Percentiles rank a stretch among this genome's conserved stretches.
phyloP scores from a whole-genome alignment of 2,329 filamentous ascomycete genomes.

The Gnomoniopsis smithogilvyi region DNA sequence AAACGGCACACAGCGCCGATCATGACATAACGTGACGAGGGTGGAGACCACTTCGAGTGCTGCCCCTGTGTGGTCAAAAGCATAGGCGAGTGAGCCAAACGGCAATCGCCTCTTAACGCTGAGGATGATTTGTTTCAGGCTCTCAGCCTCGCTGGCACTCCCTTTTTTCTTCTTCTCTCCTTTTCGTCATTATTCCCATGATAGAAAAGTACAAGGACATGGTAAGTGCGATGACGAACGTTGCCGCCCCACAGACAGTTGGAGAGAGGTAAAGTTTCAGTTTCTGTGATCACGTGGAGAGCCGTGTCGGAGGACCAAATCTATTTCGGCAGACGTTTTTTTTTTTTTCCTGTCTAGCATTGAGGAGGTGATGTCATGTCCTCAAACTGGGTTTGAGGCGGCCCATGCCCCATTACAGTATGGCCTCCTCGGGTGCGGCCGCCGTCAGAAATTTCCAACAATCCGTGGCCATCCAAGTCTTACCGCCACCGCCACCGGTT shows the following conservation, averaged over 20 bases:
- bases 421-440: neutral
- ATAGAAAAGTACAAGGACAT: too few species aligned
- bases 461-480: neutral
- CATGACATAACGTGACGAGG: conserved; percentile 9
- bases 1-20: conserved; percentile 5
- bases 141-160: neutral
- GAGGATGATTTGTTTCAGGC: neutral
- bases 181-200: too few species aligned
- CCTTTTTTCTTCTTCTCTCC: too few species aligned
- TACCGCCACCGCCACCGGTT: neutral
- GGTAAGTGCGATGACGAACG: too few species aligned
- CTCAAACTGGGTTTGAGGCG: neutral
- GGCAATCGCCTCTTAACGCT: neutral
- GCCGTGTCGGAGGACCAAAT: neutral
- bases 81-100: neutral
- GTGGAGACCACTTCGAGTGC: neutral
- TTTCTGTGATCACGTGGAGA: neutral
- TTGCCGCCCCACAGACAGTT: too few species aligned
- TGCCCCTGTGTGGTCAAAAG: neutral
- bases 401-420: neutral
- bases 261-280: neutral
- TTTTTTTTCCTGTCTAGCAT: neutral
- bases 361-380: conserved; percentile 8
- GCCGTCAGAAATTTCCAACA: neutral
- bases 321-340: neutral